A percentile compares a stretch with the other conserved stretches of the same genome.
phyloP scores from a whole-genome alignment of 192 early-diverging fungal species.

The Coemansia sp. region DNA sequence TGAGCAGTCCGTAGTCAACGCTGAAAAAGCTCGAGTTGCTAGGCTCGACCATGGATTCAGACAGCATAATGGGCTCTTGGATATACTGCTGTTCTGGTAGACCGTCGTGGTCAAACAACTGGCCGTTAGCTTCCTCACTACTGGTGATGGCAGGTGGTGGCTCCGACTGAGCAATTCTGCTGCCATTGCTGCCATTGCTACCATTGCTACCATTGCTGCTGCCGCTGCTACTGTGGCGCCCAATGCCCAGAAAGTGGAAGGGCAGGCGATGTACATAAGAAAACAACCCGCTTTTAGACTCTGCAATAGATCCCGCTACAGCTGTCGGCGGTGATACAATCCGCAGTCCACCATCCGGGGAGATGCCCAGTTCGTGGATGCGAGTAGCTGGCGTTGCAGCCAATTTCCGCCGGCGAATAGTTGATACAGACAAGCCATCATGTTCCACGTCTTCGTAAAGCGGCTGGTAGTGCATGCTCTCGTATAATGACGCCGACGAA shows the following conservation, averaged over 20 bases:
- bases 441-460: slow-evolving; percentile 9
- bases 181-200: background rate
- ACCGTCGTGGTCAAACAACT: background rate
- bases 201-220: background rate
- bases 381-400: background rate
- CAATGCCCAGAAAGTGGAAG: slow-evolving; percentile 18
- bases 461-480: slow-evolving; percentile 13
- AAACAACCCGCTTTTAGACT: background rate
- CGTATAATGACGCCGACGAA: slow-evolving; percentile 2
- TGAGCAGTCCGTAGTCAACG: slow-evolving; percentile 28
- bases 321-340: background rate
- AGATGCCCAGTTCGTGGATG: background rate
- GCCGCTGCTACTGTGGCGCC: slow-evolving; percentile 8
- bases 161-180: background rate
- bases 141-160: background rate
- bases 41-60: slow-evolving; percentile 7
- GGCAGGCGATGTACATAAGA: slow-evolving; percentile 23
- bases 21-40: slow-evolving; percentile 17
- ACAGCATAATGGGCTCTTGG: slow-evolving; percentile 5
- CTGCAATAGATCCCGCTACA: background rate
- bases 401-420: slow-evolving; percentile 3
- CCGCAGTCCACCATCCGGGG: background rate
- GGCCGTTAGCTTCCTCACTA: background rate
- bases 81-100: background rate
- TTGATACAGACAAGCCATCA: background rate